Evolutionary conservation across 1,284 basidiomycete species (phyloP).

Genomic region (Trichosporon asahii): DNA sequence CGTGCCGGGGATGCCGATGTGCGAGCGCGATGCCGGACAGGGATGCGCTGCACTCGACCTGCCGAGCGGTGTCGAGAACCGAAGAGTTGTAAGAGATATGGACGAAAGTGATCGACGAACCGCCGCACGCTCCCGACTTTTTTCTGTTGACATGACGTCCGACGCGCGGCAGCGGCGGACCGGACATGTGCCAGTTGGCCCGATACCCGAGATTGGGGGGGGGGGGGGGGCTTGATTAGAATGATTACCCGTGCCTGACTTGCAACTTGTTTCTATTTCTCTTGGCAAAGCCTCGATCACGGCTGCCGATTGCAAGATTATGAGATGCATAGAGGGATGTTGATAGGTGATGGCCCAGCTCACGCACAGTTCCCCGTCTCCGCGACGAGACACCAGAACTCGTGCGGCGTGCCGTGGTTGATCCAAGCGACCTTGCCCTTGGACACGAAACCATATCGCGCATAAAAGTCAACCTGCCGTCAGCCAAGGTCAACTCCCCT

Average conservation of each 20-base stretch:
- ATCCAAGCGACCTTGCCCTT: neutral
- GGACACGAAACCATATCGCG: neutral
- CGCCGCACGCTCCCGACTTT: neutral
- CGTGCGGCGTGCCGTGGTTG: neutral
- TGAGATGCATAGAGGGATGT: neutral
- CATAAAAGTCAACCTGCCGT: neutral
- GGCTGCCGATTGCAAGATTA: neutral
- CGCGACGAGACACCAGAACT: neutral
- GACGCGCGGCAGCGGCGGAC: neutral
- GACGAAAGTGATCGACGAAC: neutral
- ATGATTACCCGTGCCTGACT: neutral
- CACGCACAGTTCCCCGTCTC: neutral
- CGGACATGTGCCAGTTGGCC: neutral
- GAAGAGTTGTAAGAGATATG: neutral
- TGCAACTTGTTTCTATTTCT: neutral
- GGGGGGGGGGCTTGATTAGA: neutral
- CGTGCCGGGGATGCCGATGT: no score
- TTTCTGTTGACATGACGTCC: conserved; percentile 5
- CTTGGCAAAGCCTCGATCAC: no score
- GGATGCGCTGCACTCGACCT: no score
- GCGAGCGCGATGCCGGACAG: no score
- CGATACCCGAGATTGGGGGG: neutral
- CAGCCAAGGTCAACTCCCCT: neutral
- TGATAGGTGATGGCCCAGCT: neutral
- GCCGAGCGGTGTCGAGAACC: no score